Base-by-base conservation (phyloP, 1,284 basidiomycete species). In the Ceratobasidium sp. region DNA sequence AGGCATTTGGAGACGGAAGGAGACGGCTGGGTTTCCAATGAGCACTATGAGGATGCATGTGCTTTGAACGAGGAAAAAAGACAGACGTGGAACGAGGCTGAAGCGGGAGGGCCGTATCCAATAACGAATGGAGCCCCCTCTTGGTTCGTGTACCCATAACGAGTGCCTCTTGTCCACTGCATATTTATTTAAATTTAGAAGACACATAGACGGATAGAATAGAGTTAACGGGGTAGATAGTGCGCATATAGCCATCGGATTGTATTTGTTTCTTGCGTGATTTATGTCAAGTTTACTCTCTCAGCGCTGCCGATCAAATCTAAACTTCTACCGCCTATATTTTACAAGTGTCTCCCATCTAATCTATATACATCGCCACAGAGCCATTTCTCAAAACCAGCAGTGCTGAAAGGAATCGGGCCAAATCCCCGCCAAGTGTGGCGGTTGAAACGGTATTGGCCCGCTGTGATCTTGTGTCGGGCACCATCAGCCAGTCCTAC, bases 71-170 rank as follows among this genome's bases (percentile, higher is more conserved):
- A 50, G 27, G 54, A 71, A 27, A 54, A 31, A 24, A 59, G 36
- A 45, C 44, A 47, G 15, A 19, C 47, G 48, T 71, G 67, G 67
- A 56, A 71, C n/a, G 67, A 71, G 19, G 41, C 15, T 51, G 45
- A 19, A 19, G 56, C 67, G 22, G 67, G 67, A 15, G 67, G 67
- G 11, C 41, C 67, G 29, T 71, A 71, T 60, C 67, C 67, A 7
- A 71, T 71, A 50, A n/a, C 14, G n/a, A 54, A 71, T 33, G 67
- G 67, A n/a, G 67, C 67, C 1, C 67, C 67, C 48, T 71, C 67
- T 14, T 71, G 67, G 67, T 71, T 71, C 36, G 67, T 71, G 5
- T 27, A 48, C 9, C 36, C 27, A 19, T 60, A 50, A 53, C 27
- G 9, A 36, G 50, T 3, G 15, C 44, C 19, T 44, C 24, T 1